These are phyloP conservation scores for Plasmodium vinckei DNA, from an alignment of 169 alveolate species.

Conservation along the genomic window DNA sequence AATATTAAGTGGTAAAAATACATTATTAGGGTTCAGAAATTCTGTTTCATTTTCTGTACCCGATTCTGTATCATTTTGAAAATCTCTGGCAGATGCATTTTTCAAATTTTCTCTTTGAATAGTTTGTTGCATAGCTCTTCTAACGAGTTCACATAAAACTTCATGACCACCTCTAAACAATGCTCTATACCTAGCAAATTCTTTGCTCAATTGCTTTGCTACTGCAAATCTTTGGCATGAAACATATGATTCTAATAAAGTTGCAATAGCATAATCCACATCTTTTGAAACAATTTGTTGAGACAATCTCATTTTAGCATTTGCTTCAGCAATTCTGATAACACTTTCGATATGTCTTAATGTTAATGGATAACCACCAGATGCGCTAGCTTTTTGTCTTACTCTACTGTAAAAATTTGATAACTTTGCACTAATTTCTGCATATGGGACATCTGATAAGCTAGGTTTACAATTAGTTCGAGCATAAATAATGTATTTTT, in stretches of 20 bases:
- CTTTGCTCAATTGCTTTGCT: constrained; percentile 91
- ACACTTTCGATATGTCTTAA: constrained; percentile 97
- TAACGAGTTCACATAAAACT: constrained; percentile 84
- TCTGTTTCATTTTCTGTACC: constrained; percentile 77
- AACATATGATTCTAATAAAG: constrained; percentile 96
- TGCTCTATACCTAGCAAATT: constrained; percentile 88
- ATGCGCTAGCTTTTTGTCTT: constrained; percentile 94
- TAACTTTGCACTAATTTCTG: constrained; percentile 84
- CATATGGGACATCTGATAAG: constrained; percentile 83
- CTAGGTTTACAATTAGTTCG: constrained; percentile 91
- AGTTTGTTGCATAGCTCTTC: constrained; percentile 83
- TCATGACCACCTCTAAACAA: constrained; percentile 89
- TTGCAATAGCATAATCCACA: constrained; percentile 97
- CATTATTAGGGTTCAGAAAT: constrained; percentile 71
- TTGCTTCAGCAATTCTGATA: constrained; percentile 97
- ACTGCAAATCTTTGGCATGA: constrained; percentile 96
- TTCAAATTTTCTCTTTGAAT: constrained; percentile 78
- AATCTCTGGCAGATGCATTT: constrained; percentile 74
- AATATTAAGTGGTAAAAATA: constrained; percentile 60
- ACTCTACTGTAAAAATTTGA: constrained; percentile 94
- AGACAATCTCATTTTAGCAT: constrained; percentile 97
- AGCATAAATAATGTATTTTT: constrained; percentile 97
- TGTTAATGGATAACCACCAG: constrained; percentile 98
- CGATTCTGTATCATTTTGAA: constrained; percentile 79
- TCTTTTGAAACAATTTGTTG: constrained; percentile 95